Percentiles rank a stretch among this genome's conserved stretches.
Evolutionary conservation across 768 basidiomycete species (phyloP).

Genomic region (Auricularia cornea): DNA sequence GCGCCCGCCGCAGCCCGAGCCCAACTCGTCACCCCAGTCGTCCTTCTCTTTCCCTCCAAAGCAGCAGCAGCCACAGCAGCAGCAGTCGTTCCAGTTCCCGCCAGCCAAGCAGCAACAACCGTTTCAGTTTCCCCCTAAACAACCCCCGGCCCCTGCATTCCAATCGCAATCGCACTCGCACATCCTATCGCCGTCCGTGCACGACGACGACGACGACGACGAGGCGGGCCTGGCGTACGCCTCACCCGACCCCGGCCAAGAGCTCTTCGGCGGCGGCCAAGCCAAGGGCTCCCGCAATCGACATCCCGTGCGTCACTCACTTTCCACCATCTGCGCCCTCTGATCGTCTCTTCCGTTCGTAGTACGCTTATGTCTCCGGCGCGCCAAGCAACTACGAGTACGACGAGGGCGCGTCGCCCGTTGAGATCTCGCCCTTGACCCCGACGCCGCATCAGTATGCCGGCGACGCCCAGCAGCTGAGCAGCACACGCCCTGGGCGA

Average conservation of each 20-base stretch:
- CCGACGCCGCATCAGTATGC: not conserved
- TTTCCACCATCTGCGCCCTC: no score
- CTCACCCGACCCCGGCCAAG: not conserved
- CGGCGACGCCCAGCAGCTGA: not conserved
- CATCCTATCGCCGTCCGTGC: no score
- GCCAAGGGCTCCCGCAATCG: not conserved
- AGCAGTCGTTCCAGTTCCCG: not conserved
- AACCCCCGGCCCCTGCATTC: not conserved
- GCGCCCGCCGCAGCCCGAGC: conserved; percentile 5
- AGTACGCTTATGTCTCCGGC: not conserved
- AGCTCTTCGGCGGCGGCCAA: not conserved
- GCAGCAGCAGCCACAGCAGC: not conserved
- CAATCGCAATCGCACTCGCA: no score
- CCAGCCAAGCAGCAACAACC: not conserved
- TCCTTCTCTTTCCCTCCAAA: not conserved
- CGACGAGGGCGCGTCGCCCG: not conserved
- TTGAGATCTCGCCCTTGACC: not conserved
- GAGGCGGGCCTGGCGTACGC: not conserved
- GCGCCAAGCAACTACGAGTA: not conserved
- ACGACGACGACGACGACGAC: no score
- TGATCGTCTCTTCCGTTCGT: no score
- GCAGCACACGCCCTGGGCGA: not conserved
- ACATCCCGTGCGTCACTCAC: not conserved
- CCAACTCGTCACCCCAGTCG: conserved; percentile 2
- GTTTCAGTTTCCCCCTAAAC: not conserved